Evolutionary conservation across 1,139 yeast species (phyloP), one percentile per base, ranked within the genome.

Genomic region (Yamadazyma triangularis): DNA sequence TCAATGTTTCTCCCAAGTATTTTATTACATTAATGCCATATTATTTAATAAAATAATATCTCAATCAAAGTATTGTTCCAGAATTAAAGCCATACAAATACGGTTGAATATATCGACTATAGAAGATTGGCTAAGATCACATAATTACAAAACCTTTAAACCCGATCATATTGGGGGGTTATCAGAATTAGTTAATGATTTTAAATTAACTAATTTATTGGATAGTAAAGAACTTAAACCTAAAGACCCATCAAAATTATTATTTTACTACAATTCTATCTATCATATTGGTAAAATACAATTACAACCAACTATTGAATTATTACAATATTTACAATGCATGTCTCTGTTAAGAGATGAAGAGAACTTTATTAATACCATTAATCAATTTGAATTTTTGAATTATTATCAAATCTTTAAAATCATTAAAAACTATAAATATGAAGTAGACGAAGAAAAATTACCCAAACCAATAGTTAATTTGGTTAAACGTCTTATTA

Each of bases 81-180:
- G 99, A 36, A 70, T 87, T 2, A 78, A 83, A 42, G 97, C 97
- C 0, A 77, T 91, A 56, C 97, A 91, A 53, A 80, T 91, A 28
- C 68, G 97, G 32, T 70, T 91, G 38, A 91, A 91, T 47, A 54
- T 91, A 8, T 87, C 96, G 0, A 75, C 85, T 3, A 61, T 91
- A 29, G 96, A 91, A 54, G 96, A 91, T 50, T 91, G 98, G 98
- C 72, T 91, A 22, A 72, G 95, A 38, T 70, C 83, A 4, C 91
- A 86, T 50, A 83, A 86, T 54, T 70, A 68, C 49, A 67, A 69
- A 40, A 82, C 77, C 12, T 64, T 58, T 51, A 70, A 60, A 25
- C 70, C 70, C 1, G 71, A 63, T 29, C 35, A 14, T 15, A 36
- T 48, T 43, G 75, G 61, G 40, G 44, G 53, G 33, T 23, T 56